Conservation (phyloP, 129 eudicot species). For the Calendula officinalis region DNA sequence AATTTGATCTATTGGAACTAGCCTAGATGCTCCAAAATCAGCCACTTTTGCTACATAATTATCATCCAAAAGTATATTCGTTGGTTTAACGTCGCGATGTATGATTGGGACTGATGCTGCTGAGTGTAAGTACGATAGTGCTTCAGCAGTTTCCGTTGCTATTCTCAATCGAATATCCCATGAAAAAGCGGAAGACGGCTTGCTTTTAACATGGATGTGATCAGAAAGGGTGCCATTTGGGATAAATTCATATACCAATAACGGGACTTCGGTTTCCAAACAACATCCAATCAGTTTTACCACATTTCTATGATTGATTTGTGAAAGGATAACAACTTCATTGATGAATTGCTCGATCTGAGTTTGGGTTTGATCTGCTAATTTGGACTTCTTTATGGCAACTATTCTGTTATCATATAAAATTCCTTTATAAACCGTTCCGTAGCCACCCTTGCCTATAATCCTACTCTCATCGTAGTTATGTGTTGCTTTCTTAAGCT, state of each 20-base stretch:
- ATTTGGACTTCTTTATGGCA: constrained; percentile 43
- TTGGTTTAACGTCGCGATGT: constrained; percentile 47
- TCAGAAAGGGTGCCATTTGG: constrained; percentile 49
- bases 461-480: constrained; percentile 43
- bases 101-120: constrained; percentile 44
- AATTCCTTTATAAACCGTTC: constrained; percentile 47
- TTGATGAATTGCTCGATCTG: constrained; percentile 53
- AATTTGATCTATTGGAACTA: constrained; percentile 38
- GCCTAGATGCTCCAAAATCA: constrained; percentile 52
- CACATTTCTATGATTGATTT: constrained; percentile 41
- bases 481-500: constrained; percentile 46
- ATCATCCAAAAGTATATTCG: constrained; percentile 45
- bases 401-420: constrained; percentile 34
- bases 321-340: constrained; percentile 42
- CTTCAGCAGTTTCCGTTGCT: constrained; percentile 43
- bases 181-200: constrained; percentile 8
- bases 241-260: constrained; percentile 34
- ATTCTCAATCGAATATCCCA: constrained; percentile 33
- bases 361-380: constrained; percentile 13
- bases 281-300: constrained; percentile 42
- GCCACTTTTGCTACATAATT: constrained; percentile 49
- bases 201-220: constrained; percentile 27
- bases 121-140: constrained; percentile 46
- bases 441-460: constrained; percentile 51
- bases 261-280: constrained; percentile 34